Evolutionary conservation across 371 early-diverging fungal species (phyloP).

Genomic region (Nematocida major): DNA sequence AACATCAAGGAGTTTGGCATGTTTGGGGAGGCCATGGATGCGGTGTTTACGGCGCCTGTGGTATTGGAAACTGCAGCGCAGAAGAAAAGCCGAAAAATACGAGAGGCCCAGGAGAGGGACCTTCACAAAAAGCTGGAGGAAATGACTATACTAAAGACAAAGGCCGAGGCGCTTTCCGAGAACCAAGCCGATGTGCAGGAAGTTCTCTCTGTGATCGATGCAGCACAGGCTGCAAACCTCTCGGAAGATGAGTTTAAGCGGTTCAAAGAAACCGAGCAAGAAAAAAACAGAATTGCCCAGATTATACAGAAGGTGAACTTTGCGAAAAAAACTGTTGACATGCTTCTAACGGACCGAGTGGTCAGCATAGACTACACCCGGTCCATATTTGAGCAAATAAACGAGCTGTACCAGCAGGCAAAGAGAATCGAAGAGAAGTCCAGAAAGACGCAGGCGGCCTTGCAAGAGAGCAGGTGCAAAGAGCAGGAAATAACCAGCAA

Average conservation of each 20-base stretch:
- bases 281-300: conserved; percentile 42
- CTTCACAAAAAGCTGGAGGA: conserved; percentile 56
- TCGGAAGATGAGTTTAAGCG: conserved; percentile 61
- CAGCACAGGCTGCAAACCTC: conserved; percentile 55
- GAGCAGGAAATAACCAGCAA: conserved; percentile 7
- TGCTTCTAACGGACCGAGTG: conserved; percentile 33
- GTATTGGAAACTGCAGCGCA: conserved; percentile 32
- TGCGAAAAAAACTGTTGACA: conserved; percentile 50
- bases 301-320: conserved; percentile 60
- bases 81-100: conserved; percentile 31
- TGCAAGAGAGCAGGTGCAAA: conserved; percentile 19
- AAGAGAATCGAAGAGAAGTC: conserved; percentile 61
- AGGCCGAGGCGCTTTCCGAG: conserved; percentile 51
- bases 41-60: conserved; percentile 19
- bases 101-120: conserved; percentile 44
- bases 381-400: conserved; percentile 52
- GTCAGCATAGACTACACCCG: conserved; percentile 6
- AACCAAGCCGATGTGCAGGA: conserved; percentile 47
- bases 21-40: conserved; percentile 45
- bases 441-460: conserved; percentile 51
- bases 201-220: conserved; percentile 51
- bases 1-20: conserved; percentile 1
- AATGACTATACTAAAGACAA: conserved; percentile 46
- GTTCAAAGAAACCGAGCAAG: conserved; percentile 59
- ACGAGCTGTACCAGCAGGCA: conserved; percentile 53